phyloP scores from a whole-genome alignment of 345 rosid genomes.

The Arabidopsis arenosa region DNA sequence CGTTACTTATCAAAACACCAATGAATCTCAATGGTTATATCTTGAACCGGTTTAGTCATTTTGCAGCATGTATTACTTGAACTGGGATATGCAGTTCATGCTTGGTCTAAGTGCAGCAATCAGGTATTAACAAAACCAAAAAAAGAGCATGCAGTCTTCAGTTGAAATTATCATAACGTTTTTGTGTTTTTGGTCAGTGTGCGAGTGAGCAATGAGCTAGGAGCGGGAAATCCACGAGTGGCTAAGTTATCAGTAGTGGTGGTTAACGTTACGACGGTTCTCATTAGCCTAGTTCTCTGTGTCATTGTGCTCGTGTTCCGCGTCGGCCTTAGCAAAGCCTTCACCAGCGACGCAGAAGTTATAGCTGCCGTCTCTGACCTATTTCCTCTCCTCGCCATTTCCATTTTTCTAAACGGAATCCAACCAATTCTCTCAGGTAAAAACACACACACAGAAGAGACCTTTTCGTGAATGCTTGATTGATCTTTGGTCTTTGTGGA shows the following conservation, averaged over 20 bases:
- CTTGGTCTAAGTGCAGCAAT: conserved; percentile 83
- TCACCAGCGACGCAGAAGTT: conserved; percentile 67
- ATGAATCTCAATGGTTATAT: not conserved
- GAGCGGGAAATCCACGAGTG: conserved; percentile 78
- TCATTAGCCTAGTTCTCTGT: conserved; percentile 64
- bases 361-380: conserved; percentile 67
- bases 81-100: conserved; percentile 92
- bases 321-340: conserved; percentile 69
- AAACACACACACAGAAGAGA: conserved; percentile 4
- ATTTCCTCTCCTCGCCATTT: conserved; percentile 83
- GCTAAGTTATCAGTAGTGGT: conserved; percentile 80
- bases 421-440: conserved; percentile 97
- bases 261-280: conserved; percentile 65
- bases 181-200: conserved; percentile 51
- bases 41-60: not conserved
- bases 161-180: not conserved
- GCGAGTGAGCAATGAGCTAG: conserved; percentile 89
- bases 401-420: conserved; percentile 83
- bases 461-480: not conserved
- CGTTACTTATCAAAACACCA: not conserved
- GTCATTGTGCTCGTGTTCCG: conserved; percentile 55
- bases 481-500: conserved; percentile 7
- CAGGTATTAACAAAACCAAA: conserved; percentile 64
- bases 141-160: not conserved
- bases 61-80: conserved; percentile 82